A percentile compares a stretch with the other conserved stretches of the same genome.
Conservation (phyloP, 306 rosid species). For the Dalbergia cultrata region DNA sequence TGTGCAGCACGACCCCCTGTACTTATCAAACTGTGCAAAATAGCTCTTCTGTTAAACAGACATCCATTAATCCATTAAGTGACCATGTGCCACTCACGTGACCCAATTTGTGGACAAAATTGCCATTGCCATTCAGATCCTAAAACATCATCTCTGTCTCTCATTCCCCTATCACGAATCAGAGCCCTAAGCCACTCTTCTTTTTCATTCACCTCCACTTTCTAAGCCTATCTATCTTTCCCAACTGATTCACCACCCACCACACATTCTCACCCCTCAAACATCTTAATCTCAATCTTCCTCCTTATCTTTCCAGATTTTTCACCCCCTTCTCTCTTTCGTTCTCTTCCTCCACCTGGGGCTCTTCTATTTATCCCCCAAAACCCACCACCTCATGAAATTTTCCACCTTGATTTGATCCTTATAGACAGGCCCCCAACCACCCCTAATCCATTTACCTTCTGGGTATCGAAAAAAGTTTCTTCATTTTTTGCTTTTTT, state of each 20-base stretch:
- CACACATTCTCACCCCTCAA: neutral
- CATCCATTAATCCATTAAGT: too few species aligned
- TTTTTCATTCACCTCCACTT: too few species aligned
- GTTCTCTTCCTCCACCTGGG: too few species aligned
- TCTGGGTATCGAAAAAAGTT: neutral
- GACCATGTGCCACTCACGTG: too few species aligned
- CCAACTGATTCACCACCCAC: neutral
- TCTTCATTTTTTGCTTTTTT: neutral
- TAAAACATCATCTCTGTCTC: too few species aligned
- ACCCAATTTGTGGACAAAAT: too few species aligned
- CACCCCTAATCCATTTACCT: neutral
- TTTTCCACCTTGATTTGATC: neutral
- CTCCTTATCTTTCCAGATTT: neutral
- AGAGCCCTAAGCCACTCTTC: too few species aligned
- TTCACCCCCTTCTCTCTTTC: neutral
- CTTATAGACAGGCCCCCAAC: neutral
- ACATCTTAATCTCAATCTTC: neutral
- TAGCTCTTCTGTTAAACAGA: too few species aligned
- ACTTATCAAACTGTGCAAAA: too few species aligned
- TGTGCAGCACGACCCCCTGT: too few species aligned
- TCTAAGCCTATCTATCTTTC: conserved; percentile 25
- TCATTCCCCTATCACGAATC: too few species aligned
- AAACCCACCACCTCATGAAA: neutral
- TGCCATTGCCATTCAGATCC: too few species aligned
- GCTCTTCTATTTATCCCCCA: neutral